Base-by-base conservation (phyloP, 1,284 basidiomycete species). In the Abortiporus biennis region DNA sequence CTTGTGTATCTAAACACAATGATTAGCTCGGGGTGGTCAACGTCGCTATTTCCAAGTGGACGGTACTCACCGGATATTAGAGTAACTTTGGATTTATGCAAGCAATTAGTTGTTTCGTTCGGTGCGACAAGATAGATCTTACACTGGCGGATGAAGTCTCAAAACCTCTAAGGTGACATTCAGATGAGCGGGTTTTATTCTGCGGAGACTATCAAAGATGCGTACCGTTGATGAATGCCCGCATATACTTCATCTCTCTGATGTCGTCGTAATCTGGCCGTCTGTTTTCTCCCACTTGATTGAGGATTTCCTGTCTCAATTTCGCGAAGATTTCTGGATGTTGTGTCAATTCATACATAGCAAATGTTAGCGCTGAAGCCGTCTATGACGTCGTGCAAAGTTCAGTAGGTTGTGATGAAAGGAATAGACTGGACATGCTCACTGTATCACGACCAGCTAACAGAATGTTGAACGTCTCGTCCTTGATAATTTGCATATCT, bases 51-150 rank as follows among this genome's bases (percentile, higher is more conserved):
- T 22, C 11, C 23, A 21, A 37, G n/a, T 9, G 35, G 16, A n/a
- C n/a, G n/a, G n/a, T 11, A 36, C 56, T 13, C 52, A 68, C 69
- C 74, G 61, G 17, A 68, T 35, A 47, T 77, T 72, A 43, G 72
- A 71, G 0, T 76, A 76, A 1, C 74, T 77, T n/a, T n/a, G 0
- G 56, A 57, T 1, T 56, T 59, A 24, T 16, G 12, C 19, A 21
- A 13, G 12, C 51, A 40, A 52, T 50, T 8, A 20, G 16, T n/a
- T n/a, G 6, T 13, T 19, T 23, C 24, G 27, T 34, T 13, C 16
- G 23, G 20, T 12, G 9, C 51, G 38, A 21, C 51, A 51, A 34
- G 17, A 35, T 19, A 17, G 17, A 12, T 54, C 51, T 63, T 59
- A 69, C 45, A 63, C 62, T 23, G 54, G 45, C 12, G 62, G 61